A percentile compares a stretch with the other conserved stretches of the same genome.
These are phyloP conservation scores for Grifola frondosa DNA, from an alignment of 1,284 basidiomycete genomes.

Conservation along the genomic window DNA sequence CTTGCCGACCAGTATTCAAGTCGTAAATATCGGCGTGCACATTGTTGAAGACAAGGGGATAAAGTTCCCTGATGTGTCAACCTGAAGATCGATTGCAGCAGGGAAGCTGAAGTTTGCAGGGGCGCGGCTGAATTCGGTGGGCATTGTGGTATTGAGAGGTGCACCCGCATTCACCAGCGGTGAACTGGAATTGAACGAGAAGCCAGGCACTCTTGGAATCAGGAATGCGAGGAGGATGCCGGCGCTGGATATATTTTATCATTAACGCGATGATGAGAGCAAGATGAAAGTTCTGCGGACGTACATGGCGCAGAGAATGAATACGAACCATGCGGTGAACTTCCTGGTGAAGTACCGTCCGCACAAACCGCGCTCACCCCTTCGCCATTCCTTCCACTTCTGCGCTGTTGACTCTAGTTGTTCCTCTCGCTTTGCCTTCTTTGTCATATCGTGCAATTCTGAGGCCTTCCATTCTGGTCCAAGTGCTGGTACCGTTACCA, in stretches of 20 bases:
- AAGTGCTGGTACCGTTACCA: conserved; percentile 85
- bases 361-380: conserved; percentile 45
- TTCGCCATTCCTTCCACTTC: conserved; percentile 32
- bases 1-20: conserved; percentile 54
- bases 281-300: conserved; percentile 33
- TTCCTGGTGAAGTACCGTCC: conserved; percentile 76
- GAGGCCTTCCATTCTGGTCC: conserved; percentile 83
- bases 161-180: conserved; percentile 64
- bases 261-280: not conserved
- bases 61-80: conserved; percentile 71
- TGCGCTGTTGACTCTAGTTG: conserved; percentile 54
- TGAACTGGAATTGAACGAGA: conserved; percentile 55
- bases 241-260: conserved; percentile 43
- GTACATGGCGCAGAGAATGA: conserved; percentile 63
- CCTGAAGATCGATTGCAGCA: conserved; percentile 67
- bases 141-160: conserved; percentile 50
- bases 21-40: conserved; percentile 70
- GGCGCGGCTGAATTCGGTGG: conserved; percentile 62
- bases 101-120: conserved; percentile 88
- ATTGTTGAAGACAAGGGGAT: conserved; percentile 72
- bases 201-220: conserved; percentile 76
- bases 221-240: conserved; percentile 72
- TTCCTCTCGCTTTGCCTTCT: conserved; percentile 60
- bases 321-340: conserved; percentile 65
- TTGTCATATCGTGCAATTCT: conserved; percentile 76